Base-by-base conservation (phyloP, 1,139 yeast genomes). In the Saccharomycopsis hybrid region DNA sequence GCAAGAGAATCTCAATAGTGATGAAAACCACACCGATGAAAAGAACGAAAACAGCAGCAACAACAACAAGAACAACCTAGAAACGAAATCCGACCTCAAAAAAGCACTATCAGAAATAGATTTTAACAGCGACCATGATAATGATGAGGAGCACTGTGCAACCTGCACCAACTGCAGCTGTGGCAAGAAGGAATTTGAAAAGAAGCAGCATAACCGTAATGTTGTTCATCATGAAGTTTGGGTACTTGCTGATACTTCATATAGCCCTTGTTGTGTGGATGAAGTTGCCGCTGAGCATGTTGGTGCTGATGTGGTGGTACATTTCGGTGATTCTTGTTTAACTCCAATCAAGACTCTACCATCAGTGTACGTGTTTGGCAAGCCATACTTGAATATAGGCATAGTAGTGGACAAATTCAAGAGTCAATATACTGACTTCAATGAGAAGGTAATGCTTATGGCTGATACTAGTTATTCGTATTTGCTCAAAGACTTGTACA, bases 241-340 rank as follows among this genome's bases (percentile, higher is more conserved):
- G 89, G 74, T 84, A 13, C 68, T 92, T 41, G 99, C 97, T 0
- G 99, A 94, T 61, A 90, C 98, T 0, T 88, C 97, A 0, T 94
- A 92, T 60, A 87, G 96, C 28, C 76, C 96, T 0, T 92, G 98
- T 65, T 92, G 99, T 68, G 85, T 92, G 13, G 99, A 92, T 64
- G 97, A 89, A 61, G 95, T 92, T 27, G 97, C 98, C 0, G 95
- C 97, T 0, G 90, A 85, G 60, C 99, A 92, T 66, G 95, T 92
- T 9, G 64, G 71, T 5, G 92, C 95, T 27, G 96, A 90, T 56
- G 68, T 85, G 8, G 88, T 94, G 32, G 80, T 90, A 1, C 98
- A 92, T 65, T 88, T 89, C 65, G 99, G 99, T 3, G 95, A 88
- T 62, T 94, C 97, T 0, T 92, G 98, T 65, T 68, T 92, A 60